Percentiles rank a stretch among this genome's conserved stretches.
These are phyloP conservation scores for Castanopsis chinensis DNA, from an alignment of 306 rosid species.

Conservation along the genomic window DNA sequence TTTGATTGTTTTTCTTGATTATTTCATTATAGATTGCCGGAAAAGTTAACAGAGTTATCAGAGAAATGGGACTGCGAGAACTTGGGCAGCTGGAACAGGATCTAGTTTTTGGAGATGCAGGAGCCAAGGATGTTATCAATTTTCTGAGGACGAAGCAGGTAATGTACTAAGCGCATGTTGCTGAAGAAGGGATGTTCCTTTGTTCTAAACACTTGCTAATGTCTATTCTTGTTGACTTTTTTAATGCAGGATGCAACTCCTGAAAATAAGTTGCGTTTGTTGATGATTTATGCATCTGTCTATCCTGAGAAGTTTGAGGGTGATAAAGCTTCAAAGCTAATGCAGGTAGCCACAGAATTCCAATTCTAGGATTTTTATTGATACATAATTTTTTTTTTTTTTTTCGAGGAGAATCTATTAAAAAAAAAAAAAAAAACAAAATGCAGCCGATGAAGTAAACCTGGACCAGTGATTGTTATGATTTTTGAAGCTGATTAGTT, in stretches of 20 bases:
- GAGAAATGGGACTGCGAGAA: slow-evolving; percentile 64
- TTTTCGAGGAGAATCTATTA: background rate
- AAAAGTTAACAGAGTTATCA: slow-evolving; percentile 74
- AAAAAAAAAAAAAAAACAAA: too few relatives aligned
- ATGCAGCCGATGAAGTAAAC: too few relatives aligned
- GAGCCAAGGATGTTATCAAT: slow-evolving; percentile 86
- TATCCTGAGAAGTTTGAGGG: slow-evolving; percentile 95
- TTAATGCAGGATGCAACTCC: slow-evolving; percentile 53
- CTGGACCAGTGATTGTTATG: too few relatives aligned
- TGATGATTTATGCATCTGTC: slow-evolving; percentile 82
- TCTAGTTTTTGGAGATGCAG: slow-evolving; percentile 97
- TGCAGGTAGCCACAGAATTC: slow-evolving; percentile 65
- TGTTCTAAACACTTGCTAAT: slow-evolving; percentile 2
- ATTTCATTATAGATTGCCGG: slow-evolving; percentile 72
- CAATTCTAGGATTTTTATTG: slow-evolving; percentile 8
- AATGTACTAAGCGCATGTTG: slow-evolving; percentile 19
- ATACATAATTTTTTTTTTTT: background rate
- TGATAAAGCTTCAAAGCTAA: slow-evolving; percentile 78
- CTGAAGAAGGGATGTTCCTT: slow-evolving; percentile 9
- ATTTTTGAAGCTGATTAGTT: background rate
- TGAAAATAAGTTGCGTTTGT: slow-evolving; percentile 85
- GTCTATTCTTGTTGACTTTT: background rate
- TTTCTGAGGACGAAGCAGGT: slow-evolving; percentile 83
- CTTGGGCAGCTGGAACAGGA: slow-evolving; percentile 97
- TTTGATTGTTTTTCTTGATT: slow-evolving; percentile 30